Percentiles rank a stretch among this genome's conserved stretches.
Conservation (phyloP, 441 rosid genomes). For the Euphorbia celastroides region DNA sequence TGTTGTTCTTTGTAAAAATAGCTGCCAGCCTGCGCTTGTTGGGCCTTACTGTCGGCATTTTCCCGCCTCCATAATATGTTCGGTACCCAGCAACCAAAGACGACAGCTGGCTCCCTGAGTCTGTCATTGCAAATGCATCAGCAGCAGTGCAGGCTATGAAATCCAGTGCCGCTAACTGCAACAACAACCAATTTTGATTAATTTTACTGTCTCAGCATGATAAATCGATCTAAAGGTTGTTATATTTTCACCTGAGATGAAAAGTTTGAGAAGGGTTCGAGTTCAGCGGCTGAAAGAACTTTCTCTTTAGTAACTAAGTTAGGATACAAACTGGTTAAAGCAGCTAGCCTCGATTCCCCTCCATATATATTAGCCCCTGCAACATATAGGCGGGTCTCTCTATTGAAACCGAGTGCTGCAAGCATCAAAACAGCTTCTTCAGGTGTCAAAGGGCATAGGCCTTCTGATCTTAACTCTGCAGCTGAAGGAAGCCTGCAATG, state of each 20-base stretch:
- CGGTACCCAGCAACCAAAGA: conserved; percentile 87
- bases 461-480: conserved; percentile 66
- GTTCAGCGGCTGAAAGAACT: conserved; percentile 66
- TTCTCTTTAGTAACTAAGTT: conserved; percentile 84
- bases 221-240: no score
- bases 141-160: conserved; percentile 84
- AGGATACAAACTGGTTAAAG: conserved; percentile 73
- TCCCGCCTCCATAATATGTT: conserved; percentile 70
- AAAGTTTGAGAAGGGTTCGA: conserved; percentile 75
- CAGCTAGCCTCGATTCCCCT: conserved; percentile 59
- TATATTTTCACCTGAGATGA: conserved; percentile 64
- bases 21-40: conserved; percentile 90
- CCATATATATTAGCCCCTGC: conserved; percentile 79
- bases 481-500: conserved; percentile 47
- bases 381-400: conserved; percentile 65
- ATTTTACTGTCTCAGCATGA: neutral
- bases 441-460: conserved; percentile 91
- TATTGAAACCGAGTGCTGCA: conserved; percentile 70
- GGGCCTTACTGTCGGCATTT: conserved; percentile 70
- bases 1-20: conserved; percentile 52
- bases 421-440: conserved; percentile 92
- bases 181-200: no score
- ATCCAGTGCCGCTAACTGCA: conserved; percentile 80
- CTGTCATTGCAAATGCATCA: conserved; percentile 92
- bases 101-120: conserved; percentile 90